Evolutionary conservation across 73 alveolate genomes (phyloP).

Genomic region (Blepharisma japonicum): DNA sequence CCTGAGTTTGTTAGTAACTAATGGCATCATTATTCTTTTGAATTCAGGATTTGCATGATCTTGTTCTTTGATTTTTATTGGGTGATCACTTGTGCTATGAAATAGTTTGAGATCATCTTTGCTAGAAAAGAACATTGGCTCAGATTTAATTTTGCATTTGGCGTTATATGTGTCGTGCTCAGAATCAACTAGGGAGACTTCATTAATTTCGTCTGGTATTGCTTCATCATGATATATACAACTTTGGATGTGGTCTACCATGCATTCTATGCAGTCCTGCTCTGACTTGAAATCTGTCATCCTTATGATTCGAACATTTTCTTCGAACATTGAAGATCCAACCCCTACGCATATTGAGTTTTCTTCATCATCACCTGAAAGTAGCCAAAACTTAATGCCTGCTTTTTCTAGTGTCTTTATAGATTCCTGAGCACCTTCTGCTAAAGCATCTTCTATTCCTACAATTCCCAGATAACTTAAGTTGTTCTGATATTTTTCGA

Average conservation of each 20-base stretch:
- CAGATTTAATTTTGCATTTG: not conserved
- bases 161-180: not conserved
- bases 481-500: not conserved
- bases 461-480: not conserved
- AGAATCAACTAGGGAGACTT: not conserved
- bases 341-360: not conserved
- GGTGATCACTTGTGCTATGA: not conserved
- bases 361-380: slow-evolving; percentile 17
- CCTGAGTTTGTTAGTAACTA: not conserved
- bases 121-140: not conserved
- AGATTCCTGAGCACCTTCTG: not conserved
- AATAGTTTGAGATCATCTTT: not conserved
- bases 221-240: no score
- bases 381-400: slow-evolving; percentile 1
- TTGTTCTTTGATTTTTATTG: not conserved
- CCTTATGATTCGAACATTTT: not conserved
- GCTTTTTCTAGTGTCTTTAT: not conserved
- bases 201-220: not conserved
- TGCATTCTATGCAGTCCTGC: not conserved
- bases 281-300: not conserved
- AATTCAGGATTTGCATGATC: not conserved
- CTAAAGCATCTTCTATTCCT: slow-evolving; percentile 14
- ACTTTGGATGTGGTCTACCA: not conserved
- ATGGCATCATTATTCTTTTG: not conserved
- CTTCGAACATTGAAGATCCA: not conserved